Base-by-base conservation (phyloP, 768 basidiomycete species). In the Hericium rajendrae region DNA sequence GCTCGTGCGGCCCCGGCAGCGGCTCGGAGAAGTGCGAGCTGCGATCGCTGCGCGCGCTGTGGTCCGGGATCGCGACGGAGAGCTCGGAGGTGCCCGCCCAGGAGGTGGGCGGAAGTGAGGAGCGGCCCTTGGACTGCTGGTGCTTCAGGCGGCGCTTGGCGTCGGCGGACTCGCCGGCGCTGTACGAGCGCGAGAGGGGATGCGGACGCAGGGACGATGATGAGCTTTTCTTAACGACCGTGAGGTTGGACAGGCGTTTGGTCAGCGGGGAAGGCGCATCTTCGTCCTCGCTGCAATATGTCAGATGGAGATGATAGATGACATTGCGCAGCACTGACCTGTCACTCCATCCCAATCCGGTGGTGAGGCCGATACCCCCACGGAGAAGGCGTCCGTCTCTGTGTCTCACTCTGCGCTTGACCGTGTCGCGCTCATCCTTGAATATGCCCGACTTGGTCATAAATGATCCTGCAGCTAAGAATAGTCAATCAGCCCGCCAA, bases 291-390 rank as follows among this genome's bases (percentile, higher is more conserved):
- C 73, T 74, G 51, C 11, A 46, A 50, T 39, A 48, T 18, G 49
- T 38, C 16, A 16, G 26, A 48, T n/a, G 32, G 11, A 11, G 13
- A 16, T 54, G 11, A 56, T 26, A 18, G 16, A 46, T 50, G 13
- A 40, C 11, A 38, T 39, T 39, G 28, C 6, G 48, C 20, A 24
- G 13, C n/a, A 39, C 65, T 41, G 20, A 73, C 68, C 71, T 72
- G 60, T 75, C 74, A 50, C 73, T 74, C 74, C 74, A 75, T 1
- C 74, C 74, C 11, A 75, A 64, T 1, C 74, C 74, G 11, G 74
- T 75, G 8, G 74, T 75, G 22, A 75, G 65, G 3, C 74, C 74
- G 18, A 74, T 66, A 9, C 74, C 74, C 10, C 69, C 74, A 0
- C 68, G 60, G 3, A 75, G 64, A 4, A 74, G 59, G 43, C 60